A percentile compares a stretch with the other conserved stretches of the same genome.
Evolutionary conservation across 2,329 filamentous ascomycete genomes (phyloP).

Genomic region (Sordariomycetes sp.): DNA sequence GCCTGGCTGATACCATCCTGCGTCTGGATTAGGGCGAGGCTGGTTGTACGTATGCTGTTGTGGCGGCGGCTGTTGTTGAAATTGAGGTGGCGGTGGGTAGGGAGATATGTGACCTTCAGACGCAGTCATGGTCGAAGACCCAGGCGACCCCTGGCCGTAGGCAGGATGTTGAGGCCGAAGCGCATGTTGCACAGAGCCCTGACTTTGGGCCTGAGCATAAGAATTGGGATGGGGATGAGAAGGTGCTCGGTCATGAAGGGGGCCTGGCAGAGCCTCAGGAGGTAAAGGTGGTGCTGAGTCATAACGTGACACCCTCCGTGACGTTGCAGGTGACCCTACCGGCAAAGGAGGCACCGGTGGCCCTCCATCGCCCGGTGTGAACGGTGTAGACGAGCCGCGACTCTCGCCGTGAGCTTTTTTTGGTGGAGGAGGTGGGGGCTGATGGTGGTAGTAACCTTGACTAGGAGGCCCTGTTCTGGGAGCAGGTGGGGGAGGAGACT

Average conservation of each 20-base stretch:
- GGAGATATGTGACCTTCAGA: too few species aligned
- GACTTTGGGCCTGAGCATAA: too few species aligned
- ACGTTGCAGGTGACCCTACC: conserved; percentile 9
- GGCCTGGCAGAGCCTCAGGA: conserved; percentile 8
- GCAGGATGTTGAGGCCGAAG: too few species aligned
- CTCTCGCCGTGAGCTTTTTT: conserved; percentile 32
- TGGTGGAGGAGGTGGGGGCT: conserved; percentile 44
- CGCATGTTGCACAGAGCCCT: too few species aligned
- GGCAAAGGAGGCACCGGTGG: conserved; percentile 20
- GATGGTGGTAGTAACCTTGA: conserved; percentile 16
- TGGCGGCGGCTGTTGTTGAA: conserved; percentile 8
- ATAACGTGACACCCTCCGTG: conserved; percentile 27
- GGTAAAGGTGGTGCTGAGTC: conserved; percentile 38
- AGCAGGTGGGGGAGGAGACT: conserved; percentile 57
- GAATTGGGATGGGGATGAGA: too few species aligned
- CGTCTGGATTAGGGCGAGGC: neutral
- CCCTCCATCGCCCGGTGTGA: conserved; percentile 10
- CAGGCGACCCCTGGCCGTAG: too few species aligned
- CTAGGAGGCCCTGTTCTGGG: conserved; percentile 52
- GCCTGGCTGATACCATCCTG: conserved; percentile 1
- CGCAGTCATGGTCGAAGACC: too few species aligned
- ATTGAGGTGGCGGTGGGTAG: too few species aligned
- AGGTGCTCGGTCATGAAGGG: too few species aligned
- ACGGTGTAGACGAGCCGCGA: conserved; percentile 3
- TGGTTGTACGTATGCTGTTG: conserved; percentile 3